Evolutionary conservation across 2,329 filamentous ascomycete species (phyloP), one percentile per base, ranked within the genome.

Genomic region (Paecilomyces sp.): DNA sequence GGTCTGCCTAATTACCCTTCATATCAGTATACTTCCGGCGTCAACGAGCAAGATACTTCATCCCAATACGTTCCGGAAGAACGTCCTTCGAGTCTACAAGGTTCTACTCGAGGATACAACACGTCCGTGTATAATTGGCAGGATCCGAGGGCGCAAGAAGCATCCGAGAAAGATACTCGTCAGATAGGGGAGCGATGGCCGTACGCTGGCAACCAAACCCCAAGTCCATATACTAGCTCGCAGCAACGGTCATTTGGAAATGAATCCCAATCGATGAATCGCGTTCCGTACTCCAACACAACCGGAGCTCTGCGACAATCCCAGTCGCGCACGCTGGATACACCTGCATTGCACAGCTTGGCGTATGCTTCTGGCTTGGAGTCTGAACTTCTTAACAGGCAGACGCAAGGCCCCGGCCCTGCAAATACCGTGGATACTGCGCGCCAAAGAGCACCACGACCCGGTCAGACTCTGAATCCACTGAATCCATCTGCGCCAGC

Each of bases 361-460:
- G 66, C 64, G 3, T 67, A 68, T 61, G 66, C 62, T 13, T 67
- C 67, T 11, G 64, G 65, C 8, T 51, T 67, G 30, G 63, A 64
- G 13, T 60, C 63, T 18, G 57, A 60, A 31, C 57, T 41, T n/a
- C 30, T 55, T 9, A 61, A 63, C 51, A 55, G 58, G 57, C 56
- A 57, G 18, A 60, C 33, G 13, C 57, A 28, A 41, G 53, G 56
- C 24, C 31, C 53, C 58, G 12, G 60, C 63, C 34, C 59, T 58
- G n/a, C 54, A 57, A 28, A 61, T 47, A 18, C 8, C 9, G 22
- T 30, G 4, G 51, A 53, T 11, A 13, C 51, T 9, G 15, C 22
- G 15, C 22, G 24, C 13, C 51, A 28, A 53, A 25, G 24, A 6
- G 13, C n/a, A n/a, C n/a, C 41, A 9, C 41, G 41, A 47, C 41